These are phyloP conservation scores for Lophiotrema nucula DNA, from an alignment of 495 filamentous ascomycete genomes.

Conservation along the genomic window DNA sequence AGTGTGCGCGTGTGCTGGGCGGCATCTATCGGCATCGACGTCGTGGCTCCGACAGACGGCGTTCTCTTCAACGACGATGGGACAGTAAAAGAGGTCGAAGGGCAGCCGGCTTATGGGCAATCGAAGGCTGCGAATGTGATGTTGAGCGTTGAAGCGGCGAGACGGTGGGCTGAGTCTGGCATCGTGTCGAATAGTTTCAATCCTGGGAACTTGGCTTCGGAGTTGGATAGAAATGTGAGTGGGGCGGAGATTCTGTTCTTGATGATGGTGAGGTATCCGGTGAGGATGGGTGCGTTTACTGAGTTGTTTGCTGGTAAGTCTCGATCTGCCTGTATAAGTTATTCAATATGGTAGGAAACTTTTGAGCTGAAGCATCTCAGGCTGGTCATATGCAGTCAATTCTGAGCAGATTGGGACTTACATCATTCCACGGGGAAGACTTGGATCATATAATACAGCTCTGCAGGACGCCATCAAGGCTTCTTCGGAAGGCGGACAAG, in stretches of 20 bases:
- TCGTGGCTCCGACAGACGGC: conserved; percentile 31
- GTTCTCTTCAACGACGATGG: neutral
- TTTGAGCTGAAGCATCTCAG: neutral
- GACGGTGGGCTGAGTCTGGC: conserved; percentile 36
- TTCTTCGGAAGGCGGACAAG: conserved; percentile 30
- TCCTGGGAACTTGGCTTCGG: conserved; percentile 44
- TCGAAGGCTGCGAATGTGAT: conserved; percentile 47
- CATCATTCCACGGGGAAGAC: conserved; percentile 28
- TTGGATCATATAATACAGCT: conserved; percentile 29
- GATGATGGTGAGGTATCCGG: conserved; percentile 20
- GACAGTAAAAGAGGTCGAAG: neutral
- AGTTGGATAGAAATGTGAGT: conserved; percentile 36
- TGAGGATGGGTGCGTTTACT: conserved; percentile 37
- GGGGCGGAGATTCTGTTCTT: neutral
- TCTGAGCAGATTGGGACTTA: conserved; percentile 34
- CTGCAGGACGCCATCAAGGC: conserved; percentile 5
- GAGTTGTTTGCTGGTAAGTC: conserved; percentile 36
- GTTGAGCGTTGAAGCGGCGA: conserved; percentile 42
- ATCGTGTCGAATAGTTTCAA: conserved; percentile 41
- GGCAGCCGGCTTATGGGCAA: conserved; percentile 38
- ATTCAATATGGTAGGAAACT: neutral
- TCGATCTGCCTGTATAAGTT: neutral
- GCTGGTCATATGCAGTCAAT: conserved; percentile 31
- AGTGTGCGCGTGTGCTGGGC: conserved; percentile 48
- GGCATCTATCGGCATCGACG: conserved; percentile 34